Percentiles rank a stretch among this genome's conserved stretches.
These are phyloP conservation scores for Trametes villosa DNA, from an alignment of 768 basidiomycete species.

Conservation along the genomic window DNA sequence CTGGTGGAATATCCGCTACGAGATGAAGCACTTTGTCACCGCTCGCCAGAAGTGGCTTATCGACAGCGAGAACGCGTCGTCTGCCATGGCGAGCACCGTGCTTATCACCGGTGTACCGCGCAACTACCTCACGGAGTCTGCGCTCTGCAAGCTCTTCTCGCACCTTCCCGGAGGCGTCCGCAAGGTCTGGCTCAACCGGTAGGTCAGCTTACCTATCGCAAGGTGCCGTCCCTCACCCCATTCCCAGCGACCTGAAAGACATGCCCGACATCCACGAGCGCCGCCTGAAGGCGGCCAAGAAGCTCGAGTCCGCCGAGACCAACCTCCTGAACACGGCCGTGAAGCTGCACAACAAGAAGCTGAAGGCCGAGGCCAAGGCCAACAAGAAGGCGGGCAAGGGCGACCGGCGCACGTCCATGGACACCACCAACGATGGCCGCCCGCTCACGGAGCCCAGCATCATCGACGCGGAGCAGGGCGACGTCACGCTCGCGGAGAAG, in stretches of 20 bases:
- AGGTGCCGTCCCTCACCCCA: too few species aligned
- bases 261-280: constrained; percentile 84
- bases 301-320: constrained; percentile 89
- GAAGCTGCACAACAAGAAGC: constrained; percentile 64
- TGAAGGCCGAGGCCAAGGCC: constrained; percentile 50
- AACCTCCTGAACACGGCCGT: constrained; percentile 73
- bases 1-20: constrained; percentile 76
- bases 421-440: constrained; percentile 30
- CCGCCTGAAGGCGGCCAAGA: constrained; percentile 69
- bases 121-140: constrained; percentile 72
- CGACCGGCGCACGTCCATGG: neutral
- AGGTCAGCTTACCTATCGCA: constrained; percentile 13
- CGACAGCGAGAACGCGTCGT: constrained; percentile 68
- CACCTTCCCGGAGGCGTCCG: constrained; percentile 89
- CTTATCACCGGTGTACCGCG: constrained; percentile 89
- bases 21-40: constrained; percentile 81
- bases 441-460: constrained; percentile 32
- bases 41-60: constrained; percentile 85
- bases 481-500: constrained; percentile 33
- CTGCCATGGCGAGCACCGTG: constrained; percentile 88
- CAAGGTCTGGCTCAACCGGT: constrained; percentile 92
- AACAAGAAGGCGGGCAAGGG: constrained; percentile 27
- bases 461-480: constrained; percentile 36
- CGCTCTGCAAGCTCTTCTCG: constrained; percentile 71
- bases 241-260: constrained; percentile 74